Evolutionary conservation across 331 rosid genomes (phyloP).

Genomic region (Quercus tomentella): DNA sequence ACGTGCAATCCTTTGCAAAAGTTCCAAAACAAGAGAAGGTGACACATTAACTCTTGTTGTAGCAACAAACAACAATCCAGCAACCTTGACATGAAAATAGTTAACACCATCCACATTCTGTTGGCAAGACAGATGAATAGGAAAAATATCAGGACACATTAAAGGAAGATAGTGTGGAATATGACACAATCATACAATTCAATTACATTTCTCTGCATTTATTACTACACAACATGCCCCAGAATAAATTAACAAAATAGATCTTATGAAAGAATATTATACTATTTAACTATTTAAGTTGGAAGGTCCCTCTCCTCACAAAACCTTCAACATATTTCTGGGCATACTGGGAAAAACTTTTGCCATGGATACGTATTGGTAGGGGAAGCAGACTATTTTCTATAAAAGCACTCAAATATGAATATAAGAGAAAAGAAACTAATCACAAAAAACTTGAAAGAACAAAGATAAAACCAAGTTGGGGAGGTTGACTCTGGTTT

Average conservation of each 20-base stretch:
- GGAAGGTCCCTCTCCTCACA: neutral
- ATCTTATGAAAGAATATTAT: neutral
- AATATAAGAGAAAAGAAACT: neutral
- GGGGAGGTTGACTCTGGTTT: neutral
- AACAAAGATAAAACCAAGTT: neutral
- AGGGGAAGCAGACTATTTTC: neutral
- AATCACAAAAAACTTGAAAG: neutral
- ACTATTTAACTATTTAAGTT: neutral
- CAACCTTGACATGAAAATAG: conserved; percentile 85
- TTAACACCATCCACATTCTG: conserved; percentile 89
- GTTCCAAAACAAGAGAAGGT: conserved; percentile 78
- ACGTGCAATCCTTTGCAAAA: conserved; percentile 74
- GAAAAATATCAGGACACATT: conserved; percentile 5
- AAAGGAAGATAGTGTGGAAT: neutral
- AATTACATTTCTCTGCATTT: neutral
- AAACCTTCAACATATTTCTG: neutral
- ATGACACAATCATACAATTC: neutral
- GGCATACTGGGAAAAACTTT: neutral
- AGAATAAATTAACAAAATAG: neutral
- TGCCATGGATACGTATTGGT: neutral
- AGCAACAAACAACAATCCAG: conserved; percentile 77
- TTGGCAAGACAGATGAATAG: neutral
- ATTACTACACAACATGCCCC: neutral
- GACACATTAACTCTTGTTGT: conserved; percentile 70
- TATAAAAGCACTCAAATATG: neutral